phyloP scores from a whole-genome alignment of 2,329 filamentous ascomycete genomes.

The Clarireedia paspali region DNA sequence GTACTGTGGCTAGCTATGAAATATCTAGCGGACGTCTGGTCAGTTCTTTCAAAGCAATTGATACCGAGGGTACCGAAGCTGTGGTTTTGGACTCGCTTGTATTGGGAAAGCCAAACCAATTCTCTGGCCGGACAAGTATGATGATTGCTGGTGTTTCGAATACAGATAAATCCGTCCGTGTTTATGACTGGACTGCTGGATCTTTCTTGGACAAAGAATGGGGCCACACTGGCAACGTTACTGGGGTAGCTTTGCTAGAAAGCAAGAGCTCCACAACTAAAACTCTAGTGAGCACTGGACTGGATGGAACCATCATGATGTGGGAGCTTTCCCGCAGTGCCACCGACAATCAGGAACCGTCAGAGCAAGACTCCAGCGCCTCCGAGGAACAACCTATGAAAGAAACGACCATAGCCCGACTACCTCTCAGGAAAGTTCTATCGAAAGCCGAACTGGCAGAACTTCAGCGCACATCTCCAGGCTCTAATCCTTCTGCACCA shows the following conservation, averaged over 20 bases:
- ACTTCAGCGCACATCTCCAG: constrained; percentile 51
- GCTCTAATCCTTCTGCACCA: constrained; percentile 34
- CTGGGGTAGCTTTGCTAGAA: constrained; percentile 68
- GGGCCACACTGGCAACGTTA: constrained; percentile 92
- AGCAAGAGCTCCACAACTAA: constrained; percentile 43
- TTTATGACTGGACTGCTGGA: constrained; percentile 77
- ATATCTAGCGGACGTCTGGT: constrained; percentile 61
- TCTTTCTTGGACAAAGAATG: constrained; percentile 79
- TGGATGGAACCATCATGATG: constrained; percentile 78
- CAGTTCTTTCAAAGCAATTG: constrained; percentile 72
- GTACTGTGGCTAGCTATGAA: constrained; percentile 53
- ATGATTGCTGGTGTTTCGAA: constrained; percentile 84
- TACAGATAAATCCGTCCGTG: constrained; percentile 87
- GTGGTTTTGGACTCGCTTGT: constrained; percentile 76
- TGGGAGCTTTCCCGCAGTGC: constrained; percentile 38
- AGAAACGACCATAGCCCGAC: constrained; percentile 48
- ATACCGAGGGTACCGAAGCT: constrained; percentile 71
- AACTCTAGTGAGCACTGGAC: constrained; percentile 64
- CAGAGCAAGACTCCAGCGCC: constrained; percentile 9
- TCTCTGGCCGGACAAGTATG: constrained; percentile 42
- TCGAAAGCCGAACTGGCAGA: constrained; percentile 83
- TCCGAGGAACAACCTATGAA: constrained; percentile 32
- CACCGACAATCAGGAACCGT: constrained; percentile 16
- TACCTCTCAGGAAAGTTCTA: constrained; percentile 75
- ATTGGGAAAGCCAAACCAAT: constrained; percentile 48